Evolutionary conservation across 148 eudicot species (phyloP), one percentile per base, ranked within the genome.

Genomic region (Persicaria maculosa): DNA sequence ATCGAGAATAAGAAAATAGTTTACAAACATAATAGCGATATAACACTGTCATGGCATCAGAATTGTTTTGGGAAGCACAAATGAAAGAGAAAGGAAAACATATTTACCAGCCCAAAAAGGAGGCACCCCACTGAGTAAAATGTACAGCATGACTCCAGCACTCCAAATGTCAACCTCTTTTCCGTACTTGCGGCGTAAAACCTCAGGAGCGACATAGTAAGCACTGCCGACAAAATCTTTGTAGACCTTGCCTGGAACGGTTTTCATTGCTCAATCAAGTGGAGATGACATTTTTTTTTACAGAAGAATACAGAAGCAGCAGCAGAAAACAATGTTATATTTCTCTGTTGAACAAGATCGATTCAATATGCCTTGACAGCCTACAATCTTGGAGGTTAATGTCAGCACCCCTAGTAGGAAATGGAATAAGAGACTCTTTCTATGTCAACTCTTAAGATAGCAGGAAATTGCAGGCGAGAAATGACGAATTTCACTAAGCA

Each of bases 121-220:
- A 69, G 98, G 98, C 43, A 89, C 98, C 72, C 98, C 98, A 78
- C 93, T 87, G 70, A 93, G 98, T 79, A 93, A 83, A 78, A 93
- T 93, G 80, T 93, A 93, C 80, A 93, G 48, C 80, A 93, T 93
- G 45, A 90, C 98, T 79, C 98, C 98, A 44, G 98, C 98, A 77
- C 98, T 93, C 98, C 98, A 93, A 43, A 93, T 79, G 64, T 93
- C 98, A 73, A 81, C 77, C 77, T 89, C 98, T 76, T 93, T 93
- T 1, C 98, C 98, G 72, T 93, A 93, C 80, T 79, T 85, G 67
- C 98, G 91, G 46, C 85, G 85, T 68, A 93, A 74, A 16, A 93
- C 98, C 82, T 93, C 98, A 53, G 98, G 98, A 72, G 98, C 98
- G 47, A 93, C 98, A 59, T 93, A 93, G 74, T 90, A 90, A 57